Conservation (phyloP, 1,284 basidiomycete species). For the Psilocybe mexicana region DNA sequence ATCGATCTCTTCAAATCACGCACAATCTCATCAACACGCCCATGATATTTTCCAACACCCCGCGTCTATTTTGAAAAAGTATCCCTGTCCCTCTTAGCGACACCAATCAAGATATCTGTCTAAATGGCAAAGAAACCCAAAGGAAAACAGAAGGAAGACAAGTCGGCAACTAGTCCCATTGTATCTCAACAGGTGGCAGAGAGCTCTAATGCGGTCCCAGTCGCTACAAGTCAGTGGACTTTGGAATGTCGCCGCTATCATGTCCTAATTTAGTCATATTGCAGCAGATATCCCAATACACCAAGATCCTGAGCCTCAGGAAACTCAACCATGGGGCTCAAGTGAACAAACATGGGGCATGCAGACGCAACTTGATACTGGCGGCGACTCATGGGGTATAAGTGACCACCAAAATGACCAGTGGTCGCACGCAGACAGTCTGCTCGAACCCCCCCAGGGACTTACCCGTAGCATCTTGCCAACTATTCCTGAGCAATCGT, state of each 20-base stretch:
- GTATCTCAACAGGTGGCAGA: slow-evolving; percentile 10
- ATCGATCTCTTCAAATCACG: not conserved
- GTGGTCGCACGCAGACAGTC: slow-evolving; percentile 21
- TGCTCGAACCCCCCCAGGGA: slow-evolving; percentile 20
- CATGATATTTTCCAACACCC: slow-evolving; percentile 2
- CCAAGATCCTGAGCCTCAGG: slow-evolving; percentile 5
- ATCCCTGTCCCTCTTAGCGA: not conserved
- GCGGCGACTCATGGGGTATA: slow-evolving; percentile 22
- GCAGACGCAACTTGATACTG: slow-evolving; percentile 1
- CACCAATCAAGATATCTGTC: not conserved
- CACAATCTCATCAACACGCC: not conserved
- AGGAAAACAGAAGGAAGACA: slow-evolving; percentile 40
- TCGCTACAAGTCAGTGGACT: slow-evolving; percentile 14
- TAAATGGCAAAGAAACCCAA: slow-evolving; percentile 35
- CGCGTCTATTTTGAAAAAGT: not conserved
- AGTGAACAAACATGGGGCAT: slow-evolving; percentile 15
- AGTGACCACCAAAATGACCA: slow-evolving; percentile 16
- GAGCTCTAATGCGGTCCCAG: slow-evolving; percentile 1
- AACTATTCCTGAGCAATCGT: slow-evolving; percentile 24
- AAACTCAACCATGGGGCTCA: slow-evolving; percentile 4
- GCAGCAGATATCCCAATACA: slow-evolving; percentile 12
- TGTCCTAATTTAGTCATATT: slow-evolving; percentile 9
- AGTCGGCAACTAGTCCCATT: slow-evolving; percentile 17
- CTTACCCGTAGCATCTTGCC: slow-evolving; percentile 20
- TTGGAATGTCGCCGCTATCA: slow-evolving; percentile 2